Conservation (phyloP, 192 early-diverging fungal genomes). For the Pilobolus umbonatus region DNA sequence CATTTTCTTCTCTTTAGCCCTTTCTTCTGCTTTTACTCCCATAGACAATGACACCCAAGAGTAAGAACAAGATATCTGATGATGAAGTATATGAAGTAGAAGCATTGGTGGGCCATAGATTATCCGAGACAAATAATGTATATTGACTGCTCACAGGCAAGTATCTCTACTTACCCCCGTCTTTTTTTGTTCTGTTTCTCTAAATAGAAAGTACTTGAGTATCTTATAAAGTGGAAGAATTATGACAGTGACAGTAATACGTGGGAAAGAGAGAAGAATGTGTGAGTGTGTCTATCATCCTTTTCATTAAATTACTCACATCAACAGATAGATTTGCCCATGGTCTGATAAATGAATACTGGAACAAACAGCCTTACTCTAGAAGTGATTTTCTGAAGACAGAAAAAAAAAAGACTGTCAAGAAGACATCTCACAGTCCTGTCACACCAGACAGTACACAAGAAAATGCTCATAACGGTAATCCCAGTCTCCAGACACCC, state of each 20-base stretch:
- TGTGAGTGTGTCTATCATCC: neutral
- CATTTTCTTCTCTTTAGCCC: neutral
- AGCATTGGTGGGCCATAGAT: neutral
- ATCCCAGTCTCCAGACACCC: too few species aligned
- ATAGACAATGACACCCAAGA: neutral
- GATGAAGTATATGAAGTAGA: constrained; percentile 9
- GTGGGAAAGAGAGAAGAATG: constrained; percentile 3
- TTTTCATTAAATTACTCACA: neutral
- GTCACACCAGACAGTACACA: neutral
- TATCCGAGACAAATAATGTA: neutral
- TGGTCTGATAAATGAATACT: neutral
- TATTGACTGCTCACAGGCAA: too few species aligned
- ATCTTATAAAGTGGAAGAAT: neutral
- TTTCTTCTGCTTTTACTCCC: neutral
- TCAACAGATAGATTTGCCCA: neutral
- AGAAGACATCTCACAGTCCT: neutral
- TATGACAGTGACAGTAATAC: neutral
- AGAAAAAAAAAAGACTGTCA: neutral
- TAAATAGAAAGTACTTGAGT: too few species aligned
- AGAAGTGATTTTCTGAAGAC: neutral
- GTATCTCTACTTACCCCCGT: too few species aligned
- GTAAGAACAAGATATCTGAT: neutral
- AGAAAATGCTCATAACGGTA: neutral
- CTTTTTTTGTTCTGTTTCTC: too few species aligned
- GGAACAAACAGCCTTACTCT: neutral